phyloP scores from a whole-genome alignment of 768 basidiomycete species.

The Neoboletus magnificus region DNA sequence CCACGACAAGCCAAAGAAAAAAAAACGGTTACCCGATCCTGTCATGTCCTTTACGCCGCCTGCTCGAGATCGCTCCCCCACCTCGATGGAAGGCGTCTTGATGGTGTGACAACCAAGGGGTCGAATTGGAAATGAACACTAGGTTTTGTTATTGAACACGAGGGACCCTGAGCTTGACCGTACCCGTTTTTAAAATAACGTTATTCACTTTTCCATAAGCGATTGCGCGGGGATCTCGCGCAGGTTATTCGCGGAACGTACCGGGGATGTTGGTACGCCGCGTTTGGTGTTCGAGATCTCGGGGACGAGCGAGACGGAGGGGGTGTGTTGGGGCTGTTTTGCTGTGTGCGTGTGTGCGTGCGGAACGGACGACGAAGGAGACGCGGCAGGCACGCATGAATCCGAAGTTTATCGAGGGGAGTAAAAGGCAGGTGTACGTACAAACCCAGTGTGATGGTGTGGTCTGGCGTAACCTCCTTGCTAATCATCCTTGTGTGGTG shows the following conservation, averaged over 20 bases:
- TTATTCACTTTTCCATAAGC: conserved; percentile 11
- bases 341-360: neutral
- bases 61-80: conserved; percentile 8
- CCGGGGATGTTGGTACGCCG: neutral
- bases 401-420: no score
- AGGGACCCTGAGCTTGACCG: neutral
- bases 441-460: neutral
- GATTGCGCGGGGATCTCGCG: conserved; percentile 19
- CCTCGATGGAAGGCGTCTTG: no score
- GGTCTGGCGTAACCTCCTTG: neutral
- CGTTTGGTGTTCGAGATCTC: neutral
- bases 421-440: neutral
- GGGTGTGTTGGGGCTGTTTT: neutral
- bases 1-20: neutral
- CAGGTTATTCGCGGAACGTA: conserved; percentile 6
- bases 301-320: neutral
- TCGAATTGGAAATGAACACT: neutral
- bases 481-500: neutral
- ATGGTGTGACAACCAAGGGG: no score
- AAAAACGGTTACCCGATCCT: neutral
- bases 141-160: neutral
- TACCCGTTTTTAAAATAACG: neutral
- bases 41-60: neutral
- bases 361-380: neutral
- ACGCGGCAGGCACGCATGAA: neutral